Percentiles rank a stretch among this genome's conserved stretches.
These are phyloP conservation scores for Sporothrix euskadiensis DNA, from an alignment of 2,329 filamentous ascomycete genomes.

Conservation along the genomic window DNA sequence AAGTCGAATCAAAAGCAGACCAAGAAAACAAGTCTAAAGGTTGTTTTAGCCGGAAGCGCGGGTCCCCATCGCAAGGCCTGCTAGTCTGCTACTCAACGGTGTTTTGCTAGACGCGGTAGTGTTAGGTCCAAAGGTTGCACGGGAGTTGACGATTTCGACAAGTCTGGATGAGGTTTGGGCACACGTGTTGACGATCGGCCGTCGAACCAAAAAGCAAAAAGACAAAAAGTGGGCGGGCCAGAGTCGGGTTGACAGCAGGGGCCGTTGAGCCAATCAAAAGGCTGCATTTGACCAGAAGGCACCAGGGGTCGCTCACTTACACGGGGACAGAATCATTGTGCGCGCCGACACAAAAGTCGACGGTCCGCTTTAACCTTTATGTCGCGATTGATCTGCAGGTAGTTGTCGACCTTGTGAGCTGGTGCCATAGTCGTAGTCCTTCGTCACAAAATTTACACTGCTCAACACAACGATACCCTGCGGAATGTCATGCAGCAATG, in stretches of 20 bases:
- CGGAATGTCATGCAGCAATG: background rate
- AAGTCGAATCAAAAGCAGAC: background rate
- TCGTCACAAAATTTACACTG: background rate
- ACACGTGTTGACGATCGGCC: conserved; percentile 23
- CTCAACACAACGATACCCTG: background rate
- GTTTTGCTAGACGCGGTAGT: background rate
- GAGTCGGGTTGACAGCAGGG: background rate
- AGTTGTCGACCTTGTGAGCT: background rate
- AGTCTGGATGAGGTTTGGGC: conserved; percentile 20
- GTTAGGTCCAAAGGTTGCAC: background rate
- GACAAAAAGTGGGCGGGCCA: background rate
- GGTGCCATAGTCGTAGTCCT: background rate
- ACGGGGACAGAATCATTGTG: background rate
- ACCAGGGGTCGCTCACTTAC: background rate
- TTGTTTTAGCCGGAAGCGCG: conserved; percentile 1
- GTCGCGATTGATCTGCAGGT: background rate
- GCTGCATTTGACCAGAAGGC: background rate
- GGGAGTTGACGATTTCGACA: conserved; percentile 19
- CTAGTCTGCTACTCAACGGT: background rate
- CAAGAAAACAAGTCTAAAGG: conserved; percentile 2
- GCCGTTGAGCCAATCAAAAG: background rate
- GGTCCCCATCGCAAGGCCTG: background rate
- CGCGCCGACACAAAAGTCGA: background rate
- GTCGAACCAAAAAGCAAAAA: background rate
- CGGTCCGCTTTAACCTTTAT: background rate